phyloP scores from a whole-genome alignment of 2,329 filamentous ascomycete species.

The Sporothrix schenckii region DNA sequence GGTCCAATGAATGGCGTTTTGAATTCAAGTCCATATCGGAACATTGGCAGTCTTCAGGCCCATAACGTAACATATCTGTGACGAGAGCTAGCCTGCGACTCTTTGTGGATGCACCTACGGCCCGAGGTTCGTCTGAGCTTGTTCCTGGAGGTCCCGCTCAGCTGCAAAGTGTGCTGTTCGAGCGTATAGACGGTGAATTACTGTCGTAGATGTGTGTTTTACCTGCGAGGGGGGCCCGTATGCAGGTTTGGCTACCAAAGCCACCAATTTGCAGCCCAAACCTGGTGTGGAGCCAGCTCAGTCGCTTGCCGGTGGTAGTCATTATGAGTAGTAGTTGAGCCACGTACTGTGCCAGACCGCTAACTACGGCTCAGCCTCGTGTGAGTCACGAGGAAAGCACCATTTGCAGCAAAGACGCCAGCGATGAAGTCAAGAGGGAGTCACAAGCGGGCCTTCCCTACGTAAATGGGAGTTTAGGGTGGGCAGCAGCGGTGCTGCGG shows the following conservation, averaged over 20 bases:
- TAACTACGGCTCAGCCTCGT: conserved; percentile 31
- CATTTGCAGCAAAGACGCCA: not conserved
- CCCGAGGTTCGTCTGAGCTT: conserved; percentile 1
- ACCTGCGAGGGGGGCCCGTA: not conserved
- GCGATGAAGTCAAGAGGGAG: conserved; percentile 6
- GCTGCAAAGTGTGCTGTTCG: not conserved
- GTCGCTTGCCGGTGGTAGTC: conserved; percentile 21
- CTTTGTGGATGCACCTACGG: not conserved
- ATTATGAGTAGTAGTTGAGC: conserved; percentile 32
- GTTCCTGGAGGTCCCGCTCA: not conserved
- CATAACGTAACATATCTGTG: not conserved
- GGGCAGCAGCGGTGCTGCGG: conserved; percentile 1
- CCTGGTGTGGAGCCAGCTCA: conserved; percentile 16
- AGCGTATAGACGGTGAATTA: not conserved
- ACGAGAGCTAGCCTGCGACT: not conserved
- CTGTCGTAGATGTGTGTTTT: not conserved
- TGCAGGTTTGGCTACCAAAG: not conserved
- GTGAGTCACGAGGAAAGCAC: conserved; percentile 29
- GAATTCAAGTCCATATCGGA: not conserved
- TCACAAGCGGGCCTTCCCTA: conserved; percentile 21
- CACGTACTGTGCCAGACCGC: not conserved
- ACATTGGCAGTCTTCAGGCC: not conserved
- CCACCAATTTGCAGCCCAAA: conserved; percentile 4
- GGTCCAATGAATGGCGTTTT: not conserved
- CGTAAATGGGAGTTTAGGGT: not conserved